phyloP scores from a whole-genome alignment of 2,329 filamentous ascomycete genomes.

The Westerdykella aurantiaca region DNA sequence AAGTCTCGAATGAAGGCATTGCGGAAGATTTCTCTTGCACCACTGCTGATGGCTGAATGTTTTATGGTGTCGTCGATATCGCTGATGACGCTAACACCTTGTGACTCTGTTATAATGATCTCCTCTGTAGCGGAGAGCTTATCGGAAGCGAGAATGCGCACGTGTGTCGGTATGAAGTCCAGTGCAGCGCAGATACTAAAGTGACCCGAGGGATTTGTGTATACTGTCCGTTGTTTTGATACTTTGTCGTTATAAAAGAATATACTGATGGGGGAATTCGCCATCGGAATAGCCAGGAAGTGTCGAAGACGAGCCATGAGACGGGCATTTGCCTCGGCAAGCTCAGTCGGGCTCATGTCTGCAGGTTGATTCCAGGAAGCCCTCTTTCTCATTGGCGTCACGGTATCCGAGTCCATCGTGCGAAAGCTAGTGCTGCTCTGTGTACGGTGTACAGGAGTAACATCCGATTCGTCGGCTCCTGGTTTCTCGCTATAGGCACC shows the following conservation, averaged over 20 bases:
- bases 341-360: constrained; percentile 69
- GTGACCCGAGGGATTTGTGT: constrained; percentile 84
- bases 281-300: constrained; percentile 80
- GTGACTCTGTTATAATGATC: constrained; percentile 68
- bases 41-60: constrained; percentile 80
- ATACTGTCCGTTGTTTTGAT: constrained; percentile 77
- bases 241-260: constrained; percentile 89
- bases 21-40: constrained; percentile 89
- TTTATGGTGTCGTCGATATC: constrained; percentile 98
- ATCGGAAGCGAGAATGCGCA: constrained; percentile 81
- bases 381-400: constrained; percentile 43
- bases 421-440: constrained; percentile 29
- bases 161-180: constrained; percentile 84
- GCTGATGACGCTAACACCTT: constrained; percentile 86
- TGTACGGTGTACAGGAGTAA: constrained; percentile 34
- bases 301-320: constrained; percentile 82
- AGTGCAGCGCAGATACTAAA: constrained; percentile 75
- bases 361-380: constrained; percentile 46
- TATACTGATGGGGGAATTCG: constrained; percentile 72
- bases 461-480: constrained; percentile 42
- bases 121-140: constrained; percentile 74
- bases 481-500: constrained; percentile 70
- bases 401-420: constrained; percentile 16
- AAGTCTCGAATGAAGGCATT: constrained; percentile 92
- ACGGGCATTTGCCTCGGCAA: constrained; percentile 74